Percentiles rank a stretch among this genome's conserved stretches.
Evolutionary conservation across 2,329 filamentous ascomycete genomes (phyloP).

Genomic region (Monilinia polystroma): DNA sequence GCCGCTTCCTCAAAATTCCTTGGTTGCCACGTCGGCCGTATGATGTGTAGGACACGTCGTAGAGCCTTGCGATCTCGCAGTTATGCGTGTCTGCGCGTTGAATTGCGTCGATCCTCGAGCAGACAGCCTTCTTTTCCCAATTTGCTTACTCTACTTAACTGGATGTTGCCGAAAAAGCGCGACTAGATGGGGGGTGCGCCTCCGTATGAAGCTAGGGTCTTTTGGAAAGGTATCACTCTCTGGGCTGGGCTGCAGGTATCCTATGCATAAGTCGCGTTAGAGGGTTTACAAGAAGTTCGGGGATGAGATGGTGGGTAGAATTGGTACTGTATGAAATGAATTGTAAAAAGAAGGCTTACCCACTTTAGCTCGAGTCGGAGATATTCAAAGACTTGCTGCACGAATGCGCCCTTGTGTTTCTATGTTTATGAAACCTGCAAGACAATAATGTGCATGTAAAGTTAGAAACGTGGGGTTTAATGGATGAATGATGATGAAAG

Average conservation of each 20-base stretch:
- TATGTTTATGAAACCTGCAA: conserved; percentile 24
- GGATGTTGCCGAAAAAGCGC: conserved; percentile 36
- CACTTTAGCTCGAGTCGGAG: conserved; percentile 23
- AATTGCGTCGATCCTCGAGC: conserved; percentile 34
- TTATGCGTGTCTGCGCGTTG: conserved; percentile 31
- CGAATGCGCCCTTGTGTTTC: conserved; percentile 24
- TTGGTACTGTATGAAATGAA: conserved; percentile 10
- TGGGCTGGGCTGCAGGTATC: conserved; percentile 24
- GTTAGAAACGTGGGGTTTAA: conserved; percentile 22
- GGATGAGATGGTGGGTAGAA: conserved; percentile 14
- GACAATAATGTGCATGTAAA: conserved; percentile 20
- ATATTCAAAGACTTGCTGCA: conserved; percentile 22
- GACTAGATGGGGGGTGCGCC: conserved; percentile 29
- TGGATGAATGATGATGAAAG: conserved; percentile 8
- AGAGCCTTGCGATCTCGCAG: conserved; percentile 30
- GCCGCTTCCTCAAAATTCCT: conserved; percentile 36
- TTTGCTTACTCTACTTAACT: conserved; percentile 28
- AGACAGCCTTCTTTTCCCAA: conserved; percentile 33
- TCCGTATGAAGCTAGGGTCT: conserved; percentile 29
- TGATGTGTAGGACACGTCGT: conserved; percentile 33
- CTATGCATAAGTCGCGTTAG: conserved; percentile 26
- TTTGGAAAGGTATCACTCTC: conserved; percentile 25
- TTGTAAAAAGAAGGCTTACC: conserved; percentile 24
- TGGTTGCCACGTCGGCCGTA: conserved; percentile 38
- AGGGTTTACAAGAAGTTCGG: conserved; percentile 21